These are phyloP conservation scores for Spizellomyces sp. DNA, from an alignment of 192 early-diverging fungal species.

Conservation along the genomic window DNA sequence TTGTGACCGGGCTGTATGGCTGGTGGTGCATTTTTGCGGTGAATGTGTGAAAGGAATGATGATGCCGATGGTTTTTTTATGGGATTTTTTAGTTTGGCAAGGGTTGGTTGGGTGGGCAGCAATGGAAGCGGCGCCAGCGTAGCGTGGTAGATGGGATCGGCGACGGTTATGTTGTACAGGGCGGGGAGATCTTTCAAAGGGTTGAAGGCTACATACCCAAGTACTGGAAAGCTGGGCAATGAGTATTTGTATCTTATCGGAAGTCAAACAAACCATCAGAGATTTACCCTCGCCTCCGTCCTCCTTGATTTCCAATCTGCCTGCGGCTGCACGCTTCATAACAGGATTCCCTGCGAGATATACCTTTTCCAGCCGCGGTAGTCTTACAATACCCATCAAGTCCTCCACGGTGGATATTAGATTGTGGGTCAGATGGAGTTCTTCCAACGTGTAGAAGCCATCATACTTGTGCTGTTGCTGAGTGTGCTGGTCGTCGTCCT, in stretches of 20 bases:
- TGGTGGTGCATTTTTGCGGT: constrained; percentile 27
- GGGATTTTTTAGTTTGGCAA: background rate
- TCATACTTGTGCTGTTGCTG: constrained; percentile 27
- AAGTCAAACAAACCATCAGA: background rate
- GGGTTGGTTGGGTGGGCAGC: background rate
- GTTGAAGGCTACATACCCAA: constrained; percentile 36
- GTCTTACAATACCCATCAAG: constrained; percentile 46
- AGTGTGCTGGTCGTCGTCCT: background rate
- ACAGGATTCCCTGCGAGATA: constrained; percentile 56
- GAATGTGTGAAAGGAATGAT: constrained; percentile 24
- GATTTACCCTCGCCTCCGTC: constrained; percentile 5
- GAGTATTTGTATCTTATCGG: background rate
- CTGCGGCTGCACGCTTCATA: constrained; percentile 18
- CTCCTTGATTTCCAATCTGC: constrained; percentile 8
- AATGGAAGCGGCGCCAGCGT: background rate
- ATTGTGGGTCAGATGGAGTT: constrained; percentile 52
- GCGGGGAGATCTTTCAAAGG: constrained; percentile 19
- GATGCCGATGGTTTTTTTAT: constrained; percentile 6
- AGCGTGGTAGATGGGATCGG: constrained; percentile 24
- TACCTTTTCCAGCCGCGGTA: constrained; percentile 42
- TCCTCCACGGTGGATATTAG: constrained; percentile 38
- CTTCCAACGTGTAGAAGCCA: constrained; percentile 49
- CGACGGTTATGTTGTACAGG: constrained; percentile 22
- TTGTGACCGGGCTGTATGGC: constrained; percentile 8
- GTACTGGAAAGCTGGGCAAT: constrained; percentile 12